A percentile compares a stretch with the other conserved stretches of the same genome.
phyloP scores from a whole-genome alignment of 495 filamentous ascomycete species.

The Penicillium atrosanguineum region DNA sequence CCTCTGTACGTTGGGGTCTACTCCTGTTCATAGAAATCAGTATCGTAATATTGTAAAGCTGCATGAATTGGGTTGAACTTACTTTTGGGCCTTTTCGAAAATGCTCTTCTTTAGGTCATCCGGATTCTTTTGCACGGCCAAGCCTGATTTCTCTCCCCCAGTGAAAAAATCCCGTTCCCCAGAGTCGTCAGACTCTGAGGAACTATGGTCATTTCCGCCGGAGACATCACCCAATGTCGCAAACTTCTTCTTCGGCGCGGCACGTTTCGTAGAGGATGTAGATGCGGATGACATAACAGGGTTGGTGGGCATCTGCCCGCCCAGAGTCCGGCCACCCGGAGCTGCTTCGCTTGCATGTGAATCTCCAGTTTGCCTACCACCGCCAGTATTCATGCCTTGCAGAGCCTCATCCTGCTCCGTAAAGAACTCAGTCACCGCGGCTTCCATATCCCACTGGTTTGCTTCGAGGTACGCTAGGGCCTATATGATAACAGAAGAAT shows the following conservation, averaged over 20 bases:
- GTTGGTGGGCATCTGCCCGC: constrained; percentile 29
- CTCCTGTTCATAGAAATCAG: constrained; percentile 44
- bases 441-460: constrained; percentile 67
- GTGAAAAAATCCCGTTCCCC: constrained; percentile 82
- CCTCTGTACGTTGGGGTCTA: constrained; percentile 56
- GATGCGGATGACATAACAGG: constrained; percentile 31
- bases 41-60: neutral
- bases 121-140: constrained; percentile 86
- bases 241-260: constrained; percentile 50
- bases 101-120: constrained; percentile 72
- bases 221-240: constrained; percentile 54
- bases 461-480: constrained; percentile 66
- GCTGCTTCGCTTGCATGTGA: constrained; percentile 19
- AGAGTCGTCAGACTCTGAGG: constrained; percentile 59
- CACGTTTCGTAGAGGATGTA: constrained; percentile 29
- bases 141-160: constrained; percentile 92
- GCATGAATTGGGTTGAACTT: constrained; percentile 17
- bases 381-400: constrained; percentile 35
- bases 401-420: constrained; percentile 61
- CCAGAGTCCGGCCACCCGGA: constrained; percentile 31
- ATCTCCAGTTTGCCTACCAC: constrained; percentile 31
- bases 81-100: constrained; percentile 79
- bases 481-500: constrained; percentile 34
- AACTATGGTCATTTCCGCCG: constrained; percentile 52
- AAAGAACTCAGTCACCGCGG: constrained; percentile 68